Evolutionary conservation across 108 stramenopile species (phyloP).

Genomic region (Cafeteria roenbergensis): DNA sequence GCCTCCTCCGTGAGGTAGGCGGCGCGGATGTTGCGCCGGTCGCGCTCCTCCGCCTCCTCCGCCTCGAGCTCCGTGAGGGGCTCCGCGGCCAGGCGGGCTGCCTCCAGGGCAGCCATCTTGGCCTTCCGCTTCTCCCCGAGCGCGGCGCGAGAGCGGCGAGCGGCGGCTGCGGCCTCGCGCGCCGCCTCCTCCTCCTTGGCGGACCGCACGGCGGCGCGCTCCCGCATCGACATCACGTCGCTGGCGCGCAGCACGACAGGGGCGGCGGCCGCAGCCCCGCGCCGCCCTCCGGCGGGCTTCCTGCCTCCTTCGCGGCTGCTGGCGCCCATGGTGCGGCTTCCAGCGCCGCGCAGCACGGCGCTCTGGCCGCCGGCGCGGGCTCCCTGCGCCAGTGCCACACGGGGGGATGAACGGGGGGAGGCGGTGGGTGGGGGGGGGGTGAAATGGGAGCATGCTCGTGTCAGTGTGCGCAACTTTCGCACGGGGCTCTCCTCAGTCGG

Average conservation of each 20-base stretch:
- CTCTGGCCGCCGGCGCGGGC: too few relatives aligned
- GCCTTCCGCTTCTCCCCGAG: slow-evolving; percentile 15
- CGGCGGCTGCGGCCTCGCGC: not conserved
- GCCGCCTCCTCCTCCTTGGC: not conserved
- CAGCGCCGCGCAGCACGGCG: too few relatives aligned
- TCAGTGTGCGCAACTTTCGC: too few relatives aligned
- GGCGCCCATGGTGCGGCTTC: too few relatives aligned
- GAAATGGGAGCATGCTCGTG: too few relatives aligned
- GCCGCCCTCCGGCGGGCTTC: too few relatives aligned
- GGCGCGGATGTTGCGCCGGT: not conserved
- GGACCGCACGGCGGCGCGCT: not conserved
- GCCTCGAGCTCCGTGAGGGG: slow-evolving; percentile 11
- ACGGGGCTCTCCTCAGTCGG: too few relatives aligned
- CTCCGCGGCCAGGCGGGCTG: slow-evolving; percentile 2
- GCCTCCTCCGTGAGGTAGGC: slow-evolving; percentile 2
- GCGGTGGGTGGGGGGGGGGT: too few relatives aligned
- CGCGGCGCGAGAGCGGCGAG: not conserved
- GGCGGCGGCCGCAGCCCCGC: too few relatives aligned
- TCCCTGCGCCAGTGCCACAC: too few relatives aligned
- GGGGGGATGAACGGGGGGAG: too few relatives aligned
- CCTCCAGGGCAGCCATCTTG: slow-evolving; percentile 16
- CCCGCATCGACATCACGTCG: not conserved
- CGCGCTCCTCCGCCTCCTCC: slow-evolving; percentile 9
- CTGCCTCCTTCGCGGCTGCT: too few relatives aligned
- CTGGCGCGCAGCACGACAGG: slow-evolving; percentile 1